Evolutionary conservation across 257 asterid species (phyloP), one percentile per base, ranked within the genome.

Genomic region (Schizonepeta tenuifolia): DNA sequence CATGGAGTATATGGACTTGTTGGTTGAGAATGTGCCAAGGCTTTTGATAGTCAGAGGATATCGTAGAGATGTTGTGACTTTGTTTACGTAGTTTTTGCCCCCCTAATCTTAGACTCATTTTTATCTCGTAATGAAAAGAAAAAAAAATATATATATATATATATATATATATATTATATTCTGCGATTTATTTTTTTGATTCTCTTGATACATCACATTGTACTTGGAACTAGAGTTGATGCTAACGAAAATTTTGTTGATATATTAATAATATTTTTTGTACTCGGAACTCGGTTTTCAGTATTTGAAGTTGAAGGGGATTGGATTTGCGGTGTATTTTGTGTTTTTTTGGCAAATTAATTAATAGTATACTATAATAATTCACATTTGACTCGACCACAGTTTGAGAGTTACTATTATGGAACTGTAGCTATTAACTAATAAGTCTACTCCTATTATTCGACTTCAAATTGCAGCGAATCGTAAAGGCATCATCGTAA

Each of bases 1-100:
- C 74, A 94, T 94, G 99, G 99, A 94, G 85, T 94, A 94, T 77
- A 81, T 94, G 99, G 99, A 94, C 56, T 79, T 89, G 21, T 83
- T 94, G 89, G 99, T 94, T 21, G 98, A 94, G 72, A 91, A 91
- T 72, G 96, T 94, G 83, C 98, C 95, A 9, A 88, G 99, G 84
- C 91, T 94, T 66, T 81, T 94, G 86, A 90, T 94, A 10, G 99
- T 94, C 3, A 73, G 99, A 61, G 99, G 99, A 24, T 94, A 94
- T 75, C 89, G 96, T 41, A 88, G 87, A 78, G 99, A 94, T 80
- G 99, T 94, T 22, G 98, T 94, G 67, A 94, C 99, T 41, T 84
- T 94, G 87, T 94, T 94, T 73, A 88, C 99, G 31, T 94, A 89
- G 91, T 67, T 8, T 14, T 51, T 81, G n/a, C 47, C 18, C 20